Conservation (phyloP, 371 early-diverging fungal species). For the Entomophthora muscae region DNA sequence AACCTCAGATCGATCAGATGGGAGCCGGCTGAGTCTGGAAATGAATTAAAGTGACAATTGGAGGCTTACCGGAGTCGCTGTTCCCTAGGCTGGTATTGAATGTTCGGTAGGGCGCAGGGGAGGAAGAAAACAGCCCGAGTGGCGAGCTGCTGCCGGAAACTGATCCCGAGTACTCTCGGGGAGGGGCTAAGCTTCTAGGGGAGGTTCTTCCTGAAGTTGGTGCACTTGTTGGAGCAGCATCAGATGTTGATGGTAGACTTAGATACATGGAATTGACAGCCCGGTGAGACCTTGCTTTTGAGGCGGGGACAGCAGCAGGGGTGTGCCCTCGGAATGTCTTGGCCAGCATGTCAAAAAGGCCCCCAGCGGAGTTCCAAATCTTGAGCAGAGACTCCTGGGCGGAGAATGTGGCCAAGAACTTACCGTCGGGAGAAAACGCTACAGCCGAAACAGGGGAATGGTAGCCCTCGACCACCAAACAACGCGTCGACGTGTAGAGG, state of each 20-base stretch:
- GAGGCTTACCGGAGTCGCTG: not conserved
- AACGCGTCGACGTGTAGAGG: conserved; percentile 65
- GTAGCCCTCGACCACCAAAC: conserved; percentile 57
- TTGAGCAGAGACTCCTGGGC: conserved; percentile 45
- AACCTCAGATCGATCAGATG: not conserved
- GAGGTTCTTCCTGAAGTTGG: conserved; percentile 3
- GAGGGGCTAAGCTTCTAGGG: not conserved
- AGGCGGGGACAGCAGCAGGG: not conserved
- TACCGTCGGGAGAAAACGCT: conserved; percentile 63
- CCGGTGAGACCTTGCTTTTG: too few species aligned
- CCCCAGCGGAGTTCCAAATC: conserved; percentile 54
- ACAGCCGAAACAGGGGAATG: conserved; percentile 40
- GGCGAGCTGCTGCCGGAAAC: not conserved
- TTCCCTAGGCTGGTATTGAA: conserved; percentile 1
- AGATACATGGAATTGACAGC: not conserved
- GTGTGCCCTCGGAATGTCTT: conserved; percentile 19
- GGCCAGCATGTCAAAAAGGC: conserved; percentile 51
- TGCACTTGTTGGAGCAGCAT: not conserved
- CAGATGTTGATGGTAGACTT: not conserved
- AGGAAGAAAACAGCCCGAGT: not conserved
- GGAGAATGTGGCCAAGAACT: conserved; percentile 55
- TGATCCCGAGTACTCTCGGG: not conserved
- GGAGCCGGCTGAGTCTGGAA: not conserved
- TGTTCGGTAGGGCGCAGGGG: not conserved
- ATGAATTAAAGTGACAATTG: not conserved